Evolutionary conservation across 495 filamentous ascomycete species (phyloP).

Genomic region (Penicillium chermesinum): DNA sequence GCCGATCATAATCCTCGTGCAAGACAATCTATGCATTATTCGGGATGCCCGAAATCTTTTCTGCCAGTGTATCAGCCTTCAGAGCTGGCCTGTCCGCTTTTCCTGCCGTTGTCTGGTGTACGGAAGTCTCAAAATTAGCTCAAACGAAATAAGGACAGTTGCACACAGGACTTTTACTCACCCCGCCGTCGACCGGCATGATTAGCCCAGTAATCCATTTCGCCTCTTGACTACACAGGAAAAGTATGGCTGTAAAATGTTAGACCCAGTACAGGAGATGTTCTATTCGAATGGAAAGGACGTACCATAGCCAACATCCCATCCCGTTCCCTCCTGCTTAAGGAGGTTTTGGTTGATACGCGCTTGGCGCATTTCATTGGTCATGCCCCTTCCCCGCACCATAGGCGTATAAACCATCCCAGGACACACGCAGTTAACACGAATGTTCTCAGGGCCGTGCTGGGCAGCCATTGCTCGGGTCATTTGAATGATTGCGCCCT

Average conservation of each 20-base stretch:
- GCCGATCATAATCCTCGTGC: neutral
- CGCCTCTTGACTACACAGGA: conserved; percentile 35
- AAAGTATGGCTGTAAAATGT: conserved; percentile 11
- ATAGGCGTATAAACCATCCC: conserved; percentile 18
- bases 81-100: neutral
- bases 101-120: neutral
- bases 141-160: neutral
- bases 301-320: conserved; percentile 5
- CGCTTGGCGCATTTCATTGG: conserved; percentile 7
- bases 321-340: conserved; percentile 3
- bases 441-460: conserved; percentile 39
- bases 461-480: conserved; percentile 49
- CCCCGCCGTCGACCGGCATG: conserved; percentile 32
- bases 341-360: conserved; percentile 8
- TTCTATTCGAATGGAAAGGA: neutral
- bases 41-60: neutral
- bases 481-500: conserved; percentile 51
- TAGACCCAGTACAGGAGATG: neutral
- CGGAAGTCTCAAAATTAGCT: neutral
- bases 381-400: conserved; percentile 8
- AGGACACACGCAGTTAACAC: conserved; percentile 51
- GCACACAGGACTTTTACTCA: neutral
- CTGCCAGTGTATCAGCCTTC: neutral
- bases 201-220: conserved; percentile 39
- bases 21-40: neutral